These are phyloP conservation scores for Kodamaea arcana DNA, from an alignment of 1,139 yeast species.

Conservation along the genomic window DNA sequence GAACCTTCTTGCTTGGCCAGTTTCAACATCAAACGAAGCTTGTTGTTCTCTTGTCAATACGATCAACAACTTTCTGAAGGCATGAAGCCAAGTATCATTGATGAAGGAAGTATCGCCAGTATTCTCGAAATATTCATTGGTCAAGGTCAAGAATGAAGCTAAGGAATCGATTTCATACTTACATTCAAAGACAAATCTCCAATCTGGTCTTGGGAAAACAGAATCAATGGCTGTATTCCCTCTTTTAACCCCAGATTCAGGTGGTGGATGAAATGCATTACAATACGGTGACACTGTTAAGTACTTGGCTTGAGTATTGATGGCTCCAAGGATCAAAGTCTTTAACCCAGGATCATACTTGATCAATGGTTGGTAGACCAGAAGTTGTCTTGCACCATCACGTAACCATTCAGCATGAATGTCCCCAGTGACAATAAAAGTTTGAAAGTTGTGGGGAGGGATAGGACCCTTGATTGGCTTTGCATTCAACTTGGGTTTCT, in stretches of 20 bases:
- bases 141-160: constrained; percentile 73
- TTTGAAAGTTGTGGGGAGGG: constrained; percentile 7
- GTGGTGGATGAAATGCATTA: constrained; percentile 89
- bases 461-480: too few species aligned
- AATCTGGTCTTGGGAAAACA: constrained; percentile 68
- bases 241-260: constrained; percentile 48
- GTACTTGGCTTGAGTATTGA: constrained; percentile 69
- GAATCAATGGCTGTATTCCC: constrained; percentile 58
- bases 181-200: constrained; percentile 77
- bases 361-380: constrained; percentile 66
- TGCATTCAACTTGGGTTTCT: too few species aligned
- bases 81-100: constrained; percentile 54
- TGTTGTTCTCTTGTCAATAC: constrained; percentile 59
- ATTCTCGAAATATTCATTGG: constrained; percentile 63
- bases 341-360: constrained; percentile 47
- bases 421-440: constrained; percentile 84
- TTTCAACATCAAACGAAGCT: constrained; percentile 56
- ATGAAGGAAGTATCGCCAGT: constrained; percentile 50
- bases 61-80: constrained; percentile 48
- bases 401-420: constrained; percentile 88
- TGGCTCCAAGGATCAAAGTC: constrained; percentile 68
- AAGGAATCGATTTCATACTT: constrained; percentile 85
- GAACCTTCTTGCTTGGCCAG: constrained; percentile 49
- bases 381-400: constrained; percentile 79
- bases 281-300: constrained; percentile 69